Evolutionary conservation across 73 alveolate genomes (phyloP), one percentile per base, ranked within the genome.

Genomic region (Symbiodinium pilosum): DNA sequence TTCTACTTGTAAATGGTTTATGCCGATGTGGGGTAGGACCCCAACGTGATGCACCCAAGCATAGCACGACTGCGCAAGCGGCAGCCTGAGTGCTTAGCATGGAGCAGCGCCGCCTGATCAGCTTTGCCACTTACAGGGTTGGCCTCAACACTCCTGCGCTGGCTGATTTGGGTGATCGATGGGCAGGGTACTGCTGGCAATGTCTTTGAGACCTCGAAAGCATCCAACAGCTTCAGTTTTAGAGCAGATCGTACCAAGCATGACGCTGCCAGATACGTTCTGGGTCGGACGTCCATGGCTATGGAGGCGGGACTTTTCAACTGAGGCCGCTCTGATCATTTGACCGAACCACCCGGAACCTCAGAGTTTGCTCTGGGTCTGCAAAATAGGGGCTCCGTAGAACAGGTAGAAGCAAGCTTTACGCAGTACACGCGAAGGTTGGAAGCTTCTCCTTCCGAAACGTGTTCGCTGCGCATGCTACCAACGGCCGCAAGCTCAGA

Each of bases 391-490:
- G n/a, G n/a, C n/a, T n/a, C n/a, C n/a, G n/a, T n/a, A n/a, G n/a
- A n/a, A n/a, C n/a, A n/a, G n/a, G n/a, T n/a, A n/a, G n/a, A n/a
- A n/a, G n/a, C n/a, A n/a, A n/a, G 59, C 59, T 64, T 20, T 7
- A 7, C 16, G 21, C 14, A 9, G 3, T 26, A 16, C 2, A 2
- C 12, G 81, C 9, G 81, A 9, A 91, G 96, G 96, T 91, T 38
- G 96, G 96, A 2, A 91, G 88, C 64, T 91, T 91, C 81, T 91
- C 96, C 81, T 69, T 42, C 77, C 77, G 96, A 40, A 91, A 91
- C 81, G 96, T 91, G 54, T 91, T 91, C n/a, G 96, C 88, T 32
- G 51, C 96, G 34, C 96, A 91, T 34, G 77, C 87, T 51, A 3
- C n/a, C 40, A 81, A 81, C 26, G 95, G 95, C 77, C 64, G 30